Percentiles rank a stretch among this genome's conserved stretches.
Evolutionary conservation across 805 yeast species (phyloP).

Genomic region (Ogataea ganodermae): DNA sequence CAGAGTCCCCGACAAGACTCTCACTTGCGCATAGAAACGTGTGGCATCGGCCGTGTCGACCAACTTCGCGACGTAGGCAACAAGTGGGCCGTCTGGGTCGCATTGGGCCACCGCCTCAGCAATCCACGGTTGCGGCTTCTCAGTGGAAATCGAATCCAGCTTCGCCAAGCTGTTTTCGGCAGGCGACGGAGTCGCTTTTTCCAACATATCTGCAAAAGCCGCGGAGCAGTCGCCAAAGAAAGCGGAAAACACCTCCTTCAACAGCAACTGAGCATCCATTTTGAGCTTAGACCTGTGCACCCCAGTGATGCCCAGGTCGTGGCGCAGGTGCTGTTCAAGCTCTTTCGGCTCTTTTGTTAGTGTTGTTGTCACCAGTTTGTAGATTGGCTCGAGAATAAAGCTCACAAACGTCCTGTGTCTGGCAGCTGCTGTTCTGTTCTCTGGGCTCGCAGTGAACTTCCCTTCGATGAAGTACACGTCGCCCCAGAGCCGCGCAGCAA

Average conservation of each 20-base stretch:
- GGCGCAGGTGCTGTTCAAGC: slow-evolving; percentile 46
- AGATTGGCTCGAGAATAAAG: slow-evolving; percentile 76
- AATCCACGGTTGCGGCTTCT: slow-evolving; percentile 21
- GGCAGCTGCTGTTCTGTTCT: slow-evolving; percentile 26
- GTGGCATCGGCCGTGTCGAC: slow-evolving; percentile 55
- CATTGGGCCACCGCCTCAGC: slow-evolving; percentile 31
- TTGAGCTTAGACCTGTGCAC: slow-evolving; percentile 43
- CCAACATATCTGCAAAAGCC: slow-evolving; percentile 57
- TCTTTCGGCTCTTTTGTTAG: slow-evolving; percentile 52
- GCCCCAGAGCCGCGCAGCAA: slow-evolving; percentile 76
- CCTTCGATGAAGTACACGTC: slow-evolving; percentile 55
- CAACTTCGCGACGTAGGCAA: slow-evolving; percentile 61
- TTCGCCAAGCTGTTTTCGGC: slow-evolving; percentile 32
- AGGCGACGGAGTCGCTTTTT: slow-evolving; percentile 40
- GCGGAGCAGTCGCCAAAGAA: slow-evolving; percentile 52
- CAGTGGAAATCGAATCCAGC: slow-evolving; percentile 30
- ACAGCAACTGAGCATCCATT: slow-evolving; percentile 59
- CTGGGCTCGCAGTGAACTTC: slow-evolving; percentile 44
- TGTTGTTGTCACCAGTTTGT: slow-evolving; percentile 66
- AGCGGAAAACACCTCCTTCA: slow-evolving; percentile 52
- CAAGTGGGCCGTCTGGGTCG: slow-evolving; percentile 42
- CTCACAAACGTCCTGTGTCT: slow-evolving; percentile 51
- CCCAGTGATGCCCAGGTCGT: slow-evolving; percentile 45
- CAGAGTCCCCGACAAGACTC: slow-evolving; percentile 64
- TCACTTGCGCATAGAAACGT: slow-evolving; percentile 56